A percentile compares a stretch with the other conserved stretches of the same genome.
These are phyloP conservation scores for Blastobotrys indianensis DNA, from an alignment of 1,139 yeast species.

Conservation along the genomic window DNA sequence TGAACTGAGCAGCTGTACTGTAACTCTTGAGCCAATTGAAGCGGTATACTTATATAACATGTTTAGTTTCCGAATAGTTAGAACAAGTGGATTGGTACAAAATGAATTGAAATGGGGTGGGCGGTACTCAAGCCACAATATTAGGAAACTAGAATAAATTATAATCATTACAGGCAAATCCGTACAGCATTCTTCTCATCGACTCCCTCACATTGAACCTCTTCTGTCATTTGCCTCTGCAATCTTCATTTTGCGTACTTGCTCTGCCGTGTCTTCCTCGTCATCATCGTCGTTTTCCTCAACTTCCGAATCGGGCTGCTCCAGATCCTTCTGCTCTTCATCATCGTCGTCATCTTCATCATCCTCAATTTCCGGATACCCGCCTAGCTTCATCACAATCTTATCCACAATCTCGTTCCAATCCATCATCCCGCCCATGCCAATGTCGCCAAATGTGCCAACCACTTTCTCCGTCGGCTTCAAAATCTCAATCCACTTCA, in stretches of 20 bases:
- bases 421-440: conserved; percentile 97
- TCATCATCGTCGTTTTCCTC: conserved; percentile 17
- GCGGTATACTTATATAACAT: no score
- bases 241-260: conserved; percentile 2
- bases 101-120: no score
- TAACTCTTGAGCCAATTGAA: no score
- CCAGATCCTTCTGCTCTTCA: conserved; percentile 38
- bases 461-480: conserved; percentile 91
- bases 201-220: no score
- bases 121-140: no score
- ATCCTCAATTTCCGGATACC: conserved; percentile 83
- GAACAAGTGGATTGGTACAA: no score
- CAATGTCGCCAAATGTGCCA: conserved; percentile 90
- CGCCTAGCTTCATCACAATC: conserved; percentile 77
- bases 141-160: no score
- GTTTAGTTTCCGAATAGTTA: no score
- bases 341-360: conserved; percentile 67
- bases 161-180: no score
- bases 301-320: conserved; percentile 27
- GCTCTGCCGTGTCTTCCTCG: conserved; percentile 12
- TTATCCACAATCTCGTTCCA: conserved; percentile 89
- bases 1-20: no score
- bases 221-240: background rate
- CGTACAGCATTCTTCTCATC: no score
- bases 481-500: conserved; percentile 86